Percentiles rank a stretch among this genome's conserved stretches.
These are phyloP conservation scores for Leucosporidium creatinivorum DNA, from an alignment of 768 basidiomycete genomes.

Conservation along the genomic window DNA sequence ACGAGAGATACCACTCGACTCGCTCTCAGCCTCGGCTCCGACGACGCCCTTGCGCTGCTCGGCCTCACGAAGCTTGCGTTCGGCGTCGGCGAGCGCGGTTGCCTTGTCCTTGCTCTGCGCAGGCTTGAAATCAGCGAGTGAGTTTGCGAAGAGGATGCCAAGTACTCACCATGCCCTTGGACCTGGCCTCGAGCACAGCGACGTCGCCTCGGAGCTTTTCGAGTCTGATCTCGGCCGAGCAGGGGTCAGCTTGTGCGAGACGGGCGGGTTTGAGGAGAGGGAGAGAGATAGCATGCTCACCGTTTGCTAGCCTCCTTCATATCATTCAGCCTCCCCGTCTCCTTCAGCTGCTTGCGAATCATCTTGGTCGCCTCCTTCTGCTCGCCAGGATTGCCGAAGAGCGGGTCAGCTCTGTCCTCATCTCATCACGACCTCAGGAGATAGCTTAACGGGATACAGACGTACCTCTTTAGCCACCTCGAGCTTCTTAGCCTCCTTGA, in stretches of 20 bases:
- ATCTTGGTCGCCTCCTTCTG: slow-evolving; percentile 5
- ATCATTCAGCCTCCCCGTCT: background rate
- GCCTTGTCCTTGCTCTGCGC: background rate
- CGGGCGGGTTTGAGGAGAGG: too few relatives aligned
- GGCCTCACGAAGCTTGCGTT: background rate
- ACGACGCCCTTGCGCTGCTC: background rate
- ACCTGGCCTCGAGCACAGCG: slow-evolving; percentile 7
- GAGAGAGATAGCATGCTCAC: background rate
- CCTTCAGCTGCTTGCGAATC: background rate
- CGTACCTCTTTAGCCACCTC: too few relatives aligned
- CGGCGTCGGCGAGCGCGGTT: background rate
- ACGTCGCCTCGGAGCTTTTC: slow-evolving; percentile 14
- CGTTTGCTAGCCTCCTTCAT: slow-evolving; percentile 1
- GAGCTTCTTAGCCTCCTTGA: background rate
- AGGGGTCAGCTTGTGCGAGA: too few relatives aligned
- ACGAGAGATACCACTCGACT: background rate
- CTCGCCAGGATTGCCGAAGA: background rate
- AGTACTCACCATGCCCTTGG: background rate
- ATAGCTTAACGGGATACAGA: too few relatives aligned
- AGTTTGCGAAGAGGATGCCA: background rate
- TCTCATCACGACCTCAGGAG: too few relatives aligned
- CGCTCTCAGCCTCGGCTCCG: background rate
- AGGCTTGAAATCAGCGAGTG: background rate
- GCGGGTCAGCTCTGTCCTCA: too few relatives aligned
- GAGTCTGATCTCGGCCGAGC: background rate